A percentile compares a stretch with the other conserved stretches of the same genome.
Evolutionary conservation across 192 early-diverging fungal species (phyloP).

Genomic region (Thamnidium elegans): DNA sequence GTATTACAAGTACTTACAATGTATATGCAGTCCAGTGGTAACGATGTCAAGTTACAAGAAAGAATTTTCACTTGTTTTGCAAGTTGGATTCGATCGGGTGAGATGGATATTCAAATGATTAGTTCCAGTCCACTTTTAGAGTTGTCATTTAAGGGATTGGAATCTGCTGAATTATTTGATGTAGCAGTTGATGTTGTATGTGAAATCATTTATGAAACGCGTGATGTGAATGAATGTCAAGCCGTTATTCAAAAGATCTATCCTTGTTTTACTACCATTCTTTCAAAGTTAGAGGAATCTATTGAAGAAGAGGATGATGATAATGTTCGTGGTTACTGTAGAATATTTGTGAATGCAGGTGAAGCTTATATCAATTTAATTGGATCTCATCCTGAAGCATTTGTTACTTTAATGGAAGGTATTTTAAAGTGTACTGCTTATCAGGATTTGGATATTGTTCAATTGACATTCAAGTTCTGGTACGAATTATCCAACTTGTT

Average conservation of each 20-base stretch:
- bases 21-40: conserved; percentile 63
- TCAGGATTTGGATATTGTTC: conserved; percentile 80
- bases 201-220: conserved; percentile 73
- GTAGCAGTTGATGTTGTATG: conserved; percentile 80
- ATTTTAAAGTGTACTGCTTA: conserved; percentile 79
- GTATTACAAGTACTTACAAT: conserved; percentile 69
- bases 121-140: conserved; percentile 62
- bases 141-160: conserved; percentile 71
- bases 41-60: conserved; percentile 58
- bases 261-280: conserved; percentile 52
- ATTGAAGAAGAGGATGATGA: conserved; percentile 77
- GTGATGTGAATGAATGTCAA: conserved; percentile 50
- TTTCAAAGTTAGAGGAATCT: conserved; percentile 38
- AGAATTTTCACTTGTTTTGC: conserved; percentile 70
- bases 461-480: conserved; percentile 94
- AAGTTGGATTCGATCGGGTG: conserved; percentile 82
- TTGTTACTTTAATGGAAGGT: conserved; percentile 72
- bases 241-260: conserved; percentile 62
- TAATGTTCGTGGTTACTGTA: conserved; percentile 74
- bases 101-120: conserved; percentile 64
- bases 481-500: conserved; percentile 67
- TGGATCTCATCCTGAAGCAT: conserved; percentile 62
- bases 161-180: conserved; percentile 75
- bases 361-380: conserved; percentile 82
- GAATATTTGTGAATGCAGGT: conserved; percentile 88